Percentiles rank a stretch among this genome's conserved stretches.
Conservation (phyloP, 805 yeast genomes). For the Grigorovia yakushimaensis region DNA sequence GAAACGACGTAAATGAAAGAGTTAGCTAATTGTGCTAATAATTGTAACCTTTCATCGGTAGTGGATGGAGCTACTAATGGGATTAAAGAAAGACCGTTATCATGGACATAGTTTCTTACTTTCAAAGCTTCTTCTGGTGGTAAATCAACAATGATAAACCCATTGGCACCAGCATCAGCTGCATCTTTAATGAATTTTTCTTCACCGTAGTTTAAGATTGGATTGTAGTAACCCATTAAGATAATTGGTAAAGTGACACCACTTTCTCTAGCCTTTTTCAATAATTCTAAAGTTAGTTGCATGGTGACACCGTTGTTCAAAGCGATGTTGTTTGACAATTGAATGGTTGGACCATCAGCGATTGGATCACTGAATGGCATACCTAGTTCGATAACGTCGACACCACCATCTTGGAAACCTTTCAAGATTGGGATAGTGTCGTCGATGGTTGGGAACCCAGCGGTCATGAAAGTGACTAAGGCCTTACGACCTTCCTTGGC, state of each 20-base stretch:
- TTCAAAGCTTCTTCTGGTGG: constrained; percentile 97
- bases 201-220: constrained; percentile 84
- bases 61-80: constrained; percentile 97
- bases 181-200: constrained; percentile 68
- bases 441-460: constrained; percentile 82
- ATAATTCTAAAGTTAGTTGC: constrained; percentile 56
- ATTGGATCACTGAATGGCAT: constrained; percentile 96
- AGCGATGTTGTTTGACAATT: constrained; percentile 76
- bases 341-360: constrained; percentile 98
- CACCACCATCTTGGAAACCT: constrained; percentile 92
- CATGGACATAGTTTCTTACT: constrained; percentile 64
- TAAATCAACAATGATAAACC: constrained; percentile 86
- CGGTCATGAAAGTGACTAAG: constrained; percentile 84
- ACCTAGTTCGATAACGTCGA: constrained; percentile 89
- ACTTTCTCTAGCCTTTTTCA: constrained; percentile 60
- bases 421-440: constrained; percentile 80
- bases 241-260: constrained; percentile 87
- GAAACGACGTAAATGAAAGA: constrained; percentile 95
- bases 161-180: constrained; percentile 87
- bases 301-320: constrained; percentile 75
- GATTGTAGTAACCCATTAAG: constrained; percentile 97
- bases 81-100: constrained; percentile 66
- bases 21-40: constrained; percentile 79
- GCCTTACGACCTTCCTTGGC: constrained; percentile 69
- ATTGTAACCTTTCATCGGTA: constrained; percentile 73